Base-by-base conservation (phyloP, 139 green algal species). In the Chlorella sp. region DNA sequence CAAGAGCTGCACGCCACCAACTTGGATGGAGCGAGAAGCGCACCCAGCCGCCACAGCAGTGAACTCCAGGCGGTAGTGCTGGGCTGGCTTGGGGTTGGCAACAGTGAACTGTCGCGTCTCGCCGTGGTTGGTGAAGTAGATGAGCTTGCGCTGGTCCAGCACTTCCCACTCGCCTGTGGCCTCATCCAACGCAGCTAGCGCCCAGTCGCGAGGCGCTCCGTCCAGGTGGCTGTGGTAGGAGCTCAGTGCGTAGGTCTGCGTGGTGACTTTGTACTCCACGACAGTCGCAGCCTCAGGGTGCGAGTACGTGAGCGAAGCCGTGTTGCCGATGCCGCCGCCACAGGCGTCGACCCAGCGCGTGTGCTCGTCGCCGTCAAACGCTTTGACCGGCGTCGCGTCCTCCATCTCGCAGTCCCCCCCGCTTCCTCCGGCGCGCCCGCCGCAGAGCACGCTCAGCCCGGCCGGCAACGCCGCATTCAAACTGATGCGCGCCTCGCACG, bases 311-410 rank as follows among this genome's bases (percentile, higher is more conserved):
- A 62, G 61, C 10, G n/a, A 29, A 50, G 42, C 31, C 10, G 31
- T 74, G 69, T 74, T 74, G 50, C 69, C 69, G 17, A 74, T 74
- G 31, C 69, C 69, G 22, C 69, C 69, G n/a, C 49, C 69, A 2
- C 29, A 14, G 2, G 35, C 32, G 31, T 74, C 69, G 30, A 74
- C 69, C 69, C 69, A 74, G 30, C 69, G 69, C 2, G 50, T 74
- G 2, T 36, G 61, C 1, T 14, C 31, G 31, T 67, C 20, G 49
- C 69, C 51, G 32, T 74, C 69, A 62, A 67, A 74, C 2, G 69
- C 69, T 31, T 35, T 34, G 2, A 29, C 33, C 4, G 66, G 66
- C 26, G 34, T 34, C 17, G 33, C 34, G 31, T 71, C 66, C n/a
- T 71, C 66, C 66, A 71, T 22, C 3, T 30, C 66, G 2, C 26